Base-by-base conservation (phyloP, 495 filamentous ascomycete species). In the Achaetomiella virescens region DNA sequence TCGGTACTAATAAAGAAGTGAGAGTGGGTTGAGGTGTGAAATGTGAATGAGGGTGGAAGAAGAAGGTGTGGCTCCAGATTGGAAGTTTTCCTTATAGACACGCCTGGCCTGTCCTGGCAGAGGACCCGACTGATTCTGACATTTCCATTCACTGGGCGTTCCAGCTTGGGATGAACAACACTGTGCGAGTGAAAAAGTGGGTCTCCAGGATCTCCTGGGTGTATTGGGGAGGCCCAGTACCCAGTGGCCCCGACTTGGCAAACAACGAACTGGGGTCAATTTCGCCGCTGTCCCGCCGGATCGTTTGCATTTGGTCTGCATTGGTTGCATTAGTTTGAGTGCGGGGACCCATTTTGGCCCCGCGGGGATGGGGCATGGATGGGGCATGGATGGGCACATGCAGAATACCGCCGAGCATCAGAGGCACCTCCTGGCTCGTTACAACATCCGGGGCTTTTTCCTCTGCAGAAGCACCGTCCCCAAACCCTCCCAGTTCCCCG, bases 231-330 rank as follows among this genome's bases (percentile, higher is more conserved):
- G n/a, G n/a, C n/a, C n/a, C n/a, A n/a, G n/a, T n/a, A n/a, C n/a
- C n/a, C n/a, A n/a, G n/a, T 63, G 47, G 54, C 48, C 58, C 64
- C 64, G 58, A 60, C 64, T 65, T 67, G 64, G 66, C 60, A 63
- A 57, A 59, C 54, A 33, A 43, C 46, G 45, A 53, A 58, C 60
- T 60, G 63, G 64, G 64, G 21, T n/a, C 36, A 65, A 69, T 69
- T 69, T 69, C 60, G 66, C 66, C 66, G 62, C 58, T 62, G 55
- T 65, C 50, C 50, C 64, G 64, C 64, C 66, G 64, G 65, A 60
- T 67, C 58, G 60, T 61, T 52, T 61, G 64, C 64, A 62, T 56
- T n/a, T 58, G 54, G 36, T 38, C 11, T 38, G 36, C 36, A 33
- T 33, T 36, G 50, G 5, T 17, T 35, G 45, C 27, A 44, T 56